Evolutionary conservation across 106 monocot genomes (phyloP).

Genomic region (Narthecium ossifragum): DNA sequence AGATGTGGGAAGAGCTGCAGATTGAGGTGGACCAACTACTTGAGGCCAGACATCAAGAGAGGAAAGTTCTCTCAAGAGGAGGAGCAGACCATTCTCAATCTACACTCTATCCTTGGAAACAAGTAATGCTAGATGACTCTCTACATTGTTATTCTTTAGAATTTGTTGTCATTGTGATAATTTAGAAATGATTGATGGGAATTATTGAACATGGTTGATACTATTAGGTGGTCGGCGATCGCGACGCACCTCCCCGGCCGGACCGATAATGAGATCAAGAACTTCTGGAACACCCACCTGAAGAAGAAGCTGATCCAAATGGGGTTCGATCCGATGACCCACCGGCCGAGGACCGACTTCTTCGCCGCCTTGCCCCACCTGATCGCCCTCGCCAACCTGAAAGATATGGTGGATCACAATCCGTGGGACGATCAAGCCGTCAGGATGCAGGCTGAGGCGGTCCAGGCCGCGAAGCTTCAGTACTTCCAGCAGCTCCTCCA

Average conservation of each 20-base stretch:
- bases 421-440: slow-evolving; percentile 44
- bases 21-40: slow-evolving; percentile 63
- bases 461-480: slow-evolving; percentile 50
- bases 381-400: slow-evolving; percentile 58
- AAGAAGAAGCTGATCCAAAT: slow-evolving; percentile 92
- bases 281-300: slow-evolving; percentile 94
- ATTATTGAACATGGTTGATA: background rate
- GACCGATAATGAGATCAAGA: slow-evolving; percentile 94
- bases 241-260: slow-evolving; percentile 80
- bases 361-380: slow-evolving; percentile 73
- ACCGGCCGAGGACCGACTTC: slow-evolving; percentile 74
- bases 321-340: slow-evolving; percentile 93
- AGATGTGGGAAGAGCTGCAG: slow-evolving; percentile 73
- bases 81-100: slow-evolving; percentile 52
- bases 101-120: slow-evolving; percentile 56
- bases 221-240: slow-evolving; percentile 75
- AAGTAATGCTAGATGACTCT: slow-evolving; percentile 20
- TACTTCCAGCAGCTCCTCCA: slow-evolving; percentile 60
- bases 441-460: slow-evolving; percentile 38
- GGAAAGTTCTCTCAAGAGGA: slow-evolving; percentile 60
- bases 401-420: slow-evolving; percentile 19
- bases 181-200: too few relatives aligned
- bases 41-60: slow-evolving; percentile 66
- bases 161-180: too few relatives aligned
- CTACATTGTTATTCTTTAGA: too few relatives aligned